These are phyloP conservation scores for Mycosarcoma maydis DNA, from an alignment of 1,284 basidiomycete species.

Conservation along the genomic window DNA sequence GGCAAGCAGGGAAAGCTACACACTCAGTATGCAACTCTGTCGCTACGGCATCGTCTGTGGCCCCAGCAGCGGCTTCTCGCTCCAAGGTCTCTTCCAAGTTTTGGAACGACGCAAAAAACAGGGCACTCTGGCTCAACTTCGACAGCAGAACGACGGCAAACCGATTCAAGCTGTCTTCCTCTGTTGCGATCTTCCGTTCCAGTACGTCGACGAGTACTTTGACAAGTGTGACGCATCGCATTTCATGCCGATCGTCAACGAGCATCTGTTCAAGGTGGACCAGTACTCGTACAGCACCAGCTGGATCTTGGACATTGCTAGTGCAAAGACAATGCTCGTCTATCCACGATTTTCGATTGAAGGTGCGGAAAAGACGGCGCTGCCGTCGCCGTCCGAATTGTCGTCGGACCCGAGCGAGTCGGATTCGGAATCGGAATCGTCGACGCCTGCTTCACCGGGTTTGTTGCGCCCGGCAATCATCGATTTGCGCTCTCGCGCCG, in stretches of 20 bases:
- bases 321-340: slow-evolving; percentile 32
- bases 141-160: slow-evolving; percentile 27
- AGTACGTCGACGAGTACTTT: slow-evolving; percentile 50
- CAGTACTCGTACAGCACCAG: slow-evolving; percentile 32
- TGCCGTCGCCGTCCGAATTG: slow-evolving; percentile 12
- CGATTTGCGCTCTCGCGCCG: slow-evolving; percentile 19
- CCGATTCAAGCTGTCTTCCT: slow-evolving; percentile 40
- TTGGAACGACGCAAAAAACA: slow-evolving; percentile 26
- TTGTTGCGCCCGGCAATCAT: slow-evolving; percentile 23
- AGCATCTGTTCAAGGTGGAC: slow-evolving; percentile 39
- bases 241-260: slow-evolving; percentile 36
- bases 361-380: neutral
- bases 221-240: slow-evolving; percentile 13
- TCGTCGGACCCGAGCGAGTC: slow-evolving; percentile 8
- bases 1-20: slow-evolving; percentile 15
- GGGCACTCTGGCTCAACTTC: slow-evolving; percentile 21
- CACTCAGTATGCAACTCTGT: slow-evolving; percentile 38
- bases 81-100: slow-evolving; percentile 39
- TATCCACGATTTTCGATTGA: slow-evolving; percentile 20
- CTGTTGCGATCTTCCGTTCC: slow-evolving; percentile 50
- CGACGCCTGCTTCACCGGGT: neutral
- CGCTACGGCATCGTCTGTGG: slow-evolving; percentile 41
- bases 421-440: slow-evolving; percentile 9
- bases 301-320: slow-evolving; percentile 30
- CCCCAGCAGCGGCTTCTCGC: slow-evolving; percentile 35